A percentile compares a stretch with the other conserved stretches of the same genome.
Conservation (phyloP, 108 stramenopile species). For the Cyclostephanos tholiformis region DNA sequence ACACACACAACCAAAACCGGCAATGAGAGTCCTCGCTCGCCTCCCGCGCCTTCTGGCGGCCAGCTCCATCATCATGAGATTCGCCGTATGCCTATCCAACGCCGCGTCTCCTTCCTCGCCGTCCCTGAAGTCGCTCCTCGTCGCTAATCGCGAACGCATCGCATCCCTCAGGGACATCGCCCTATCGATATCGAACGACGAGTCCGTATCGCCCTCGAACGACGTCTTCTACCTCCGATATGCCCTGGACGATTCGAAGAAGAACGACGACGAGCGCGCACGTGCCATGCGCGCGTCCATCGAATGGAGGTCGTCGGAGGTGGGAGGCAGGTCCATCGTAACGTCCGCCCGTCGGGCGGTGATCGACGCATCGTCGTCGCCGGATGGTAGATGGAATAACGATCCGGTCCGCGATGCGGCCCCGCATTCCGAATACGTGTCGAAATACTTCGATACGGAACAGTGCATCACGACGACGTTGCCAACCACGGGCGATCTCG, state of each 20-base stretch:
- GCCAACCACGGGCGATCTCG: conserved; percentile 56
- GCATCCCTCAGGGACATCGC: no score
- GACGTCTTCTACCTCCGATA: conserved; percentile 80
- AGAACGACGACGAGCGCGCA: conserved; percentile 37
- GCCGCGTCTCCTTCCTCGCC: no score
- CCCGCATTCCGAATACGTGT: conserved; percentile 39
- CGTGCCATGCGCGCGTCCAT: conserved; percentile 46
- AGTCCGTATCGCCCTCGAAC: conserved; percentile 23
- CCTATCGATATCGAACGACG: conserved; percentile 17
- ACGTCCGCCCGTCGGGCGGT: conserved; percentile 59
- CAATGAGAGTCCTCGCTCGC: no score
- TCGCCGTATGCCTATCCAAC: no score
- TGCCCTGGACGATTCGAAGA: conserved; percentile 43
- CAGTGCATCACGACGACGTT: conserved; percentile 59
- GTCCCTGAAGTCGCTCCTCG: no score
- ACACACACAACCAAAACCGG: no score
- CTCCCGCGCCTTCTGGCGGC: no score
- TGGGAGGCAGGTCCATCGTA: conserved; percentile 65
- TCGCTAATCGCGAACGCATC: no score
- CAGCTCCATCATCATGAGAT: no score
- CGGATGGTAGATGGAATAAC: no score
- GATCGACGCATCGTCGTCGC: no score
- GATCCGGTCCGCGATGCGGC: no score
- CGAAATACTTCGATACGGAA: conserved; percentile 51
- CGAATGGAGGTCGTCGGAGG: conserved; percentile 57